A percentile compares a stretch with the other conserved stretches of the same genome.
Conservation (phyloP, 2,329 filamentous ascomycete genomes). For the Coniella vitis region DNA sequence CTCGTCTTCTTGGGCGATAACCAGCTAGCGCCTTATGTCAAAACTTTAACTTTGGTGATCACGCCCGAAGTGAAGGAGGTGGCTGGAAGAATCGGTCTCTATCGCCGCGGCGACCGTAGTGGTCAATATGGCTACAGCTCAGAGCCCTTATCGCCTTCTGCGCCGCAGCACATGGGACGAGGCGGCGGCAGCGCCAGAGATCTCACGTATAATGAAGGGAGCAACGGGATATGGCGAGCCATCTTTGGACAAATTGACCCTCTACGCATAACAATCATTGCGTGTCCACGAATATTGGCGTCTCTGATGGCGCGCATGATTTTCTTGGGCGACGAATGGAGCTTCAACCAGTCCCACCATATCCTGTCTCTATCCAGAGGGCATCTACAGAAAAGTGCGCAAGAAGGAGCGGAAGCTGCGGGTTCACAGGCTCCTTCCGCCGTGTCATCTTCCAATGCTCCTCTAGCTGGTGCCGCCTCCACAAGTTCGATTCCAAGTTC, state of each 20-base stretch:
- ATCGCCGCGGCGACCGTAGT: slow-evolving; percentile 1
- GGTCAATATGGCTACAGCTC: slow-evolving; percentile 1
- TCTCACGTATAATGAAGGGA: slow-evolving; percentile 22
- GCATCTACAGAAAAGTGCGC: background rate
- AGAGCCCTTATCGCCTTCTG: slow-evolving; percentile 1
- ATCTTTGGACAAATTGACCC: slow-evolving; percentile 50
- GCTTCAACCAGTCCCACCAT: slow-evolving; percentile 57
- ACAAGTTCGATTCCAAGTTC: no score
- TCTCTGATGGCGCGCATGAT: slow-evolving; percentile 51
- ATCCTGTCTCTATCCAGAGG: slow-evolving; percentile 43
- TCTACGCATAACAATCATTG: slow-evolving; percentile 47
- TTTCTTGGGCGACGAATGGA: slow-evolving; percentile 52
- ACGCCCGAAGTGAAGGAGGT: slow-evolving; percentile 8
- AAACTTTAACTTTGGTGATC: slow-evolving; percentile 33
- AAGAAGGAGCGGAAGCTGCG: background rate
- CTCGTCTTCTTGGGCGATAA: slow-evolving; percentile 33
- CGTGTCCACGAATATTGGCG: slow-evolving; percentile 56
- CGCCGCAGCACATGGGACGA: background rate
- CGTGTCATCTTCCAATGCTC: no score
- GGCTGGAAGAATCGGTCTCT: slow-evolving; percentile 5
- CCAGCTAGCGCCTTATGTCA: slow-evolving; percentile 32
- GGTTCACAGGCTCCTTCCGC: no score
- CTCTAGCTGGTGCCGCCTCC: no score
- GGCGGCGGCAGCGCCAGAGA: slow-evolving; percentile 18
- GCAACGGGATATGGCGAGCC: slow-evolving; percentile 47